Base-by-base conservation (phyloP, 2,329 filamentous ascomycete genomes). In the Mycosphaerella arachidis region DNA sequence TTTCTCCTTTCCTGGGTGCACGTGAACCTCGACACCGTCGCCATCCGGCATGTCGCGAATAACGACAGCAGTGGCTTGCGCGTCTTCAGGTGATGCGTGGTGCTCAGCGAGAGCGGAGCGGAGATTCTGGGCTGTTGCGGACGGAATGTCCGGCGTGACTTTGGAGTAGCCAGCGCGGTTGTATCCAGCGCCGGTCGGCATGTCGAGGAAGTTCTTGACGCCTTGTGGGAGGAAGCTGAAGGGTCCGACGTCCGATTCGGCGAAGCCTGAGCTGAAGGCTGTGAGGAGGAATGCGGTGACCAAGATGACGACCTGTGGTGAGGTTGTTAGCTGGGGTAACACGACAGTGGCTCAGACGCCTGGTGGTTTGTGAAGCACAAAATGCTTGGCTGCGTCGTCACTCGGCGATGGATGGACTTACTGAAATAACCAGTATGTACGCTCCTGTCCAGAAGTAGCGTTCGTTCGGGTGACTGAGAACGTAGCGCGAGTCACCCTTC, bases 251-350 rank as follows among this genome's bases (percentile, higher is more conserved):
- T 59, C 51, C 24, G 57, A 55, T 9, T 62, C 43, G 55, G 66
- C 61, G 16, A 65, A 61, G 45, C 57, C 55, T 29, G 61, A 80
- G 48, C 86, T 77, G 72, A 91, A 89, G n/a, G 81, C 74, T 68
- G 86, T 83, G 18, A 89, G 77, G 27, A 90, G 77, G 55, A 90
- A 74, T 51, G 85, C 79, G 57, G 88, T 84, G 40, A 86, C 81
- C 18, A 89, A 69, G 4, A 88, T 75, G 43, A 87, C 79, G 51
- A 52, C 50, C 50, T 31, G n/a, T 13, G 18, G 24, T 12, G 20
- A 29, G 29, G 29, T 35, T 29, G 20, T 50, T 30, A 50, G 46
- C 46, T 29, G 29, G 8, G 46, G 12, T 77, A 18, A 16, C 8
- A 50, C 4, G 13, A 27, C 46, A 43, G 16, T 43, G 1, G 40